phyloP scores from a whole-genome alignment of 1,284 basidiomycete genomes.

The Ceratobasidium sp. region DNA sequence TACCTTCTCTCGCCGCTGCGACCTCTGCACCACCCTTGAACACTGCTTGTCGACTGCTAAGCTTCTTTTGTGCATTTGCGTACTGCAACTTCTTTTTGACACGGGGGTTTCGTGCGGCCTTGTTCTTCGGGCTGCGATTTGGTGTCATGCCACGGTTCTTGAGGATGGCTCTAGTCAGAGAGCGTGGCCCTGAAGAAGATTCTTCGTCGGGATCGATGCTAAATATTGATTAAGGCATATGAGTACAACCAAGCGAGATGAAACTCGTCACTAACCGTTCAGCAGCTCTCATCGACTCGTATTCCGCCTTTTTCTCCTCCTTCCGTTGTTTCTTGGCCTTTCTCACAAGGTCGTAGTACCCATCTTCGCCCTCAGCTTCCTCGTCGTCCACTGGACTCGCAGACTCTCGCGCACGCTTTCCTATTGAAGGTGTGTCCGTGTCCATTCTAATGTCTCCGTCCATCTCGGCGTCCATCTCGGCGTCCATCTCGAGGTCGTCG shows the following conservation, averaged over 20 bases:
- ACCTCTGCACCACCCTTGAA: constrained; percentile 84
- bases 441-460: constrained; percentile 62
- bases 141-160: constrained; percentile 95
- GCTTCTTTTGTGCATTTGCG: constrained; percentile 93
- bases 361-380: constrained; percentile 64
- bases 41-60: constrained; percentile 87
- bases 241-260: background rate
- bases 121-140: constrained; percentile 74
- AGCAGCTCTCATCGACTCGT: constrained; percentile 75
- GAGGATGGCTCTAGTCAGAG: constrained; percentile 88
- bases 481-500: constrained; percentile 69
- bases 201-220: constrained; percentile 66
- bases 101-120: constrained; percentile 87
- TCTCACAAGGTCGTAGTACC: constrained; percentile 91
- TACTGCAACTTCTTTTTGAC: constrained; percentile 95
- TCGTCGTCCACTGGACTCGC: constrained; percentile 51
- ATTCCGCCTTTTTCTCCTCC: constrained; percentile 81
- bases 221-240: constrained; percentile 45
- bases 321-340: constrained; percentile 77
- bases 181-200: constrained; percentile 77
- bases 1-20: constrained; percentile 54
- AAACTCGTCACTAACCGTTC: constrained; percentile 67
- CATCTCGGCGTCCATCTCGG: constrained; percentile 67
- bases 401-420: constrained; percentile 27
- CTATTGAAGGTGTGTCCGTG: constrained; percentile 50